Evolutionary conservation across 2,329 filamentous ascomycete species (phyloP), one percentile per base, ranked within the genome.

Genomic region (Aspergillus ruber): DNA sequence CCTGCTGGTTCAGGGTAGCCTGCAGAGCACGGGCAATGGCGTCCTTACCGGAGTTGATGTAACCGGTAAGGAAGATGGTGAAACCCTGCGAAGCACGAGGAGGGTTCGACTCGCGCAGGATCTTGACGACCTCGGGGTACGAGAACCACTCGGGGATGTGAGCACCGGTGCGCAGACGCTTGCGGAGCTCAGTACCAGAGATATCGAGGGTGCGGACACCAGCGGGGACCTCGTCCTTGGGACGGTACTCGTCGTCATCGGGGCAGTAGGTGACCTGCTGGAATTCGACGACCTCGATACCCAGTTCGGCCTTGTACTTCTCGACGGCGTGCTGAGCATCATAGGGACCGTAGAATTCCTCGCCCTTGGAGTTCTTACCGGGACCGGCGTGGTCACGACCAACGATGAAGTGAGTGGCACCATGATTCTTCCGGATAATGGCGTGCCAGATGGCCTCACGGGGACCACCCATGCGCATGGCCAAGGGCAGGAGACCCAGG

Each of bases 71-170:
- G 84, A 98, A 96, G 72, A 98, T 81, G 54, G 93, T 97, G 82
- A 98, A 98, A 55, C 93, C 93, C 78, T 98, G 94, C 65, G 85
- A 81, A 61, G 82, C 84, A 58, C 93, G 87, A 44, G 94, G 83
- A 43, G 91, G 93, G 78, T 97, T 93, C 59, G 91, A 95, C 77
- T 98, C 90, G 63, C 93, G 85, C 53, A 98, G 85, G 43, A 97
- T 93, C 72, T 84, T 85, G 74, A 98, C 93, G 60, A 98, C 93
- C 77, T 98, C 93, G 53, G 93, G 91, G 79, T 98, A 98, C 27
- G 93, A 97, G 81, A 98, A 98, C 93, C 93, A 98, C 73, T 94
- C 90, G 59, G 93, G 93, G 61, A 98, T 98, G 60, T 95, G 89
- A 62, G 88, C 88, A 60, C 93, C 93, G 51, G 86, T 94, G 64